Evolutionary conservation across 2,329 filamentous ascomycete genomes (phyloP).

Genomic region (Fusarium sp.): DNA sequence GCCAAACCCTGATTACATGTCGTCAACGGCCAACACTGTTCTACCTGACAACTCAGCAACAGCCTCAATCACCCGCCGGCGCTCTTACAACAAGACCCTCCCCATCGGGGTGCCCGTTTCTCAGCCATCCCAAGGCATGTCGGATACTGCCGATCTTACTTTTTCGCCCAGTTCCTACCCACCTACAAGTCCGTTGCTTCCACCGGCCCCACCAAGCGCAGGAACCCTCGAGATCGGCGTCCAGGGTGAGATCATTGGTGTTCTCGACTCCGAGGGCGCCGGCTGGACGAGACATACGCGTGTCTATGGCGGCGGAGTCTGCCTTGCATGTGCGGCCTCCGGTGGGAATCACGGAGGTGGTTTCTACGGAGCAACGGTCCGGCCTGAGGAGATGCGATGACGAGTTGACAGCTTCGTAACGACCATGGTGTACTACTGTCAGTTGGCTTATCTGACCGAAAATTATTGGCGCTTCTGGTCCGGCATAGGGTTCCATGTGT

Average conservation of each 20-base stretch:
- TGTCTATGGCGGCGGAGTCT: constrained; percentile 68
- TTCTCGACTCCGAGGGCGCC: constrained; percentile 59
- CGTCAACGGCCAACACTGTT: constrained; percentile 47
- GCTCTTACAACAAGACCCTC: constrained; percentile 57
- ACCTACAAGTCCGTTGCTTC: constrained; percentile 59
- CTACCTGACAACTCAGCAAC: constrained; percentile 44
- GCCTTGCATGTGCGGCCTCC: constrained; percentile 64
- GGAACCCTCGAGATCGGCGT: constrained; percentile 53
- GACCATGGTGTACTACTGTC: constrained; percentile 6
- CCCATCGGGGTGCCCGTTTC: constrained; percentile 50
- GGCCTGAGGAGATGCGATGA: constrained; percentile 62
- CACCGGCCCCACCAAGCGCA: constrained; percentile 56
- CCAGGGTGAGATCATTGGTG: constrained; percentile 62
- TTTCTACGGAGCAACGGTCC: constrained; percentile 66
- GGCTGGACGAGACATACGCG: constrained; percentile 69
- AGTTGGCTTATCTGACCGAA: constrained; percentile 10
- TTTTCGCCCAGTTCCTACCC: constrained; percentile 63
- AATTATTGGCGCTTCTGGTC: constrained; percentile 6
- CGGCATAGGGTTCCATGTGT: constrained; percentile 20
- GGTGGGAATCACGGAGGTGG: constrained; percentile 57
- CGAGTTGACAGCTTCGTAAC: background rate
- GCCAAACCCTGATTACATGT: constrained; percentile 62
- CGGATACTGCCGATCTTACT: constrained; percentile 44
- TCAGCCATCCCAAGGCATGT: constrained; percentile 35
- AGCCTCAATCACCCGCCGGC: constrained; percentile 51